phyloP scores from a whole-genome alignment of 805 yeast genomes.

The Starmerella cellae region DNA sequence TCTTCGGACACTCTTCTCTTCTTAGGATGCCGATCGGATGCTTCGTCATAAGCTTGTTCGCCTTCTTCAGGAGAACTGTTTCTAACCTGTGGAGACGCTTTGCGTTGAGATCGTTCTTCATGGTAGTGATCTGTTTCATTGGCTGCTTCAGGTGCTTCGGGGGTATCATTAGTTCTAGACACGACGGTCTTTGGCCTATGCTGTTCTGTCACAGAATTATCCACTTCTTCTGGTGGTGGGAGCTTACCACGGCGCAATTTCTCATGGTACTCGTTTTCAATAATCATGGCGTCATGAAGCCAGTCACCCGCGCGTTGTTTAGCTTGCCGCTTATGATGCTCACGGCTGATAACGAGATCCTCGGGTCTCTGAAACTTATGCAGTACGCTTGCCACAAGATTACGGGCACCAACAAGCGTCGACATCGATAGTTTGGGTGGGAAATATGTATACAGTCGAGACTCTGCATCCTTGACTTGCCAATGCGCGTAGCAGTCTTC shows the following conservation, averaged over 20 bases:
- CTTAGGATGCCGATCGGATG: neutral
- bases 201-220: neutral
- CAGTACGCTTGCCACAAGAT: conserved; percentile 34
- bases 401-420: conserved; percentile 41
- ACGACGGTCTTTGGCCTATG: neutral
- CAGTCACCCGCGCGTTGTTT: conserved; percentile 52
- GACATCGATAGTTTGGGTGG: conserved; percentile 34
- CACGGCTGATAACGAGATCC: conserved; percentile 4
- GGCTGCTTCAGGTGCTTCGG: neutral
- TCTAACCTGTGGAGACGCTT: neutral
- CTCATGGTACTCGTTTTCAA: conserved; percentile 47
- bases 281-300: conserved; percentile 46
- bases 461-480: conserved; percentile 37
- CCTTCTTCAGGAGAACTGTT: neutral
- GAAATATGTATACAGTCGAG: conserved; percentile 37
- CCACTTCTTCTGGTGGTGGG: neutral
- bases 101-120: too few relatives aligned
- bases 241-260: conserved; percentile 26
- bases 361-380: conserved; percentile 28
- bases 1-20: neutral
- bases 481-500: conserved; percentile 64
- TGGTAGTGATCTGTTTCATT: neutral
- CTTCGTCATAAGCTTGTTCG: neutral
- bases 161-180: neutral
- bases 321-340: conserved; percentile 33